Conservation (phyloP, 1,139 yeast species). For the Groenewaldozyma sp. region DNA sequence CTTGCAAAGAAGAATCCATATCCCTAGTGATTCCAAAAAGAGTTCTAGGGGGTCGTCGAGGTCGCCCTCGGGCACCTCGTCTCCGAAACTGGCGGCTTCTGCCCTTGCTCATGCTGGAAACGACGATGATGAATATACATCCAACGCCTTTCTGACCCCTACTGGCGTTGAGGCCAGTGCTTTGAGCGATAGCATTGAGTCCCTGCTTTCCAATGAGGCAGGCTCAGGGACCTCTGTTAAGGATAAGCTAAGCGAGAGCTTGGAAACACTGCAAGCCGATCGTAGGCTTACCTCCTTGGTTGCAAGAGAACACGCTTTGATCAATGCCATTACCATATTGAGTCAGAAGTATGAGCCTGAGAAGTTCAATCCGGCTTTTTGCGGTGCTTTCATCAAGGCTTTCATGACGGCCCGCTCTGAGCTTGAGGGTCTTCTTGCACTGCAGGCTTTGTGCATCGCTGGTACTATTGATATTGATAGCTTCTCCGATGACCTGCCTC, state of each 20-base stretch:
- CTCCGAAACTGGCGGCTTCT: constrained; percentile 12
- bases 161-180: constrained; percentile 14
- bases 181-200: constrained; percentile 15
- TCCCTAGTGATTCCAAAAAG: constrained; percentile 11
- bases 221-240: constrained; percentile 8
- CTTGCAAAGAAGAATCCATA: constrained; percentile 16
- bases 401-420: constrained; percentile 24
- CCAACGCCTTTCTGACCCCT: constrained; percentile 17
- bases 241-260: constrained; percentile 21
- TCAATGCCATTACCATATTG: constrained; percentile 19
- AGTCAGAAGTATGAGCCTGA: constrained; percentile 29
- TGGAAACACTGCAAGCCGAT: constrained; percentile 25
- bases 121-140: constrained; percentile 19
- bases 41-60: constrained; percentile 12
- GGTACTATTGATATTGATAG: constrained; percentile 23
- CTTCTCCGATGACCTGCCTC: constrained; percentile 16
- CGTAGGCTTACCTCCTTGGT: constrained; percentile 25
- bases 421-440: constrained; percentile 24
- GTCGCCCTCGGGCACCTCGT: constrained; percentile 11
- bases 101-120: no score
- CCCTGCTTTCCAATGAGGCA: constrained; percentile 11
- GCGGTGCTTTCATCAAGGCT: constrained; percentile 19
- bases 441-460: constrained; percentile 25
- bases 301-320: constrained; percentile 29
- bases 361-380: constrained; percentile 14